phyloP scores from a whole-genome alignment of 805 yeast genomes.

The Teunomyces panamensis region DNA sequence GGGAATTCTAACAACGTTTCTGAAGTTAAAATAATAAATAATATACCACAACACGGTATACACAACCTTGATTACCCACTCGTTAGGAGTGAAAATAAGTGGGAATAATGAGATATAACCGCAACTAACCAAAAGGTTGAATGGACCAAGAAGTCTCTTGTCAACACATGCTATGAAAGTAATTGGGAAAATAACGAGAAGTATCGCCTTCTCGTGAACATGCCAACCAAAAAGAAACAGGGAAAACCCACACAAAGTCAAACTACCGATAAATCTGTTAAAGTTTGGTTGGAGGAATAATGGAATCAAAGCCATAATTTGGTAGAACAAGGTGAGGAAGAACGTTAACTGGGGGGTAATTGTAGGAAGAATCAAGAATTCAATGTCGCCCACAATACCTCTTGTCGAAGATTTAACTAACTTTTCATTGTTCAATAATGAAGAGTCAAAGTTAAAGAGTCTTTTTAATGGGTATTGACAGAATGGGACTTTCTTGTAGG shows the following conservation, averaged over 20 bases:
- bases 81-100: constrained; percentile 72
- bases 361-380: constrained; percentile 75
- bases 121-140: constrained; percentile 66
- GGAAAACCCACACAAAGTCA: constrained; percentile 87
- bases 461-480: constrained; percentile 25
- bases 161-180: constrained; percentile 72
- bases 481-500: constrained; percentile 36
- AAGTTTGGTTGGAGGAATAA: constrained; percentile 66
- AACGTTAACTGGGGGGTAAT: constrained; percentile 78
- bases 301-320: constrained; percentile 72
- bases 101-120: constrained; percentile 92
- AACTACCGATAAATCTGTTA: constrained; percentile 75
- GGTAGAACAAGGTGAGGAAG: constrained; percentile 78
- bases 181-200: constrained; percentile 84
- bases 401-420: constrained; percentile 51
- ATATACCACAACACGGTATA: constrained; percentile 86
- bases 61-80: constrained; percentile 70
- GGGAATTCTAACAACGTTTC: constrained; percentile 65
- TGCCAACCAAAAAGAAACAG: constrained; percentile 98
- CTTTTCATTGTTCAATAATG: constrained; percentile 30
- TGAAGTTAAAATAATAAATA: constrained; percentile 67
- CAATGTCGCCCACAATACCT: constrained; percentile 90
- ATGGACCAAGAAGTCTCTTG: constrained; percentile 67
- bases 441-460: constrained; percentile 46
- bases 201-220: constrained; percentile 96